Percentiles rank a stretch among this genome's conserved stretches.
These are phyloP conservation scores for Globisporangium nagaii DNA, from an alignment of 352 stramenopile genomes.

Conservation along the genomic window DNA sequence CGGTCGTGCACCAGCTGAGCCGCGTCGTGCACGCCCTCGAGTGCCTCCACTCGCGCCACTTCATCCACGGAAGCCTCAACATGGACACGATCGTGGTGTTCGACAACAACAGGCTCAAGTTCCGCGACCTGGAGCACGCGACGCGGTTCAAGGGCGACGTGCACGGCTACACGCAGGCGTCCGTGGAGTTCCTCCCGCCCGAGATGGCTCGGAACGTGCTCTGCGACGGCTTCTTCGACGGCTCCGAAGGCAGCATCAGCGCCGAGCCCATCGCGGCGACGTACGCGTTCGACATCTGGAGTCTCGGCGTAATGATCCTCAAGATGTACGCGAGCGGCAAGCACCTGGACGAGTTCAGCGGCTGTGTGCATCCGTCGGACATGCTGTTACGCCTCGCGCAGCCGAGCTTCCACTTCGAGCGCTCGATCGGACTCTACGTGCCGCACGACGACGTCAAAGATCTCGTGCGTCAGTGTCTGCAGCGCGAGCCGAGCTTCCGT, in stretches of 20 bases:
- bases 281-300: constrained; percentile 55
- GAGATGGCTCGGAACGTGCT: constrained; percentile 40
- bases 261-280: constrained; percentile 8
- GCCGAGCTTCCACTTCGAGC: constrained; percentile 30
- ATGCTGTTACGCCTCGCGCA: constrained; percentile 29
- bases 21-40: constrained; percentile 30
- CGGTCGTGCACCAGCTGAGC: constrained; percentile 28
- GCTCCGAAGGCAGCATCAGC: constrained; percentile 6
- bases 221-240: constrained; percentile 12
- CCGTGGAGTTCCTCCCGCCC: constrained; percentile 35
- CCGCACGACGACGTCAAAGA: constrained; percentile 36
- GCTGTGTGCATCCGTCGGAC: constrained; percentile 21
- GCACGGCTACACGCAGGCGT: constrained; percentile 4
- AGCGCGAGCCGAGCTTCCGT: constrained; percentile 25
- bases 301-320: constrained; percentile 48
- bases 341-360: constrained; percentile 43
- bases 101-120: constrained; percentile 35
- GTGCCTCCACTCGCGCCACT: constrained; percentile 36
- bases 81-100: constrained; percentile 34
- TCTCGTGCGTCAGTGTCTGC: constrained; percentile 35
- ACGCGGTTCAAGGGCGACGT: constrained; percentile 24
- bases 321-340: constrained; percentile 45
- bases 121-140: constrained; percentile 43
- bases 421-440: constrained; percentile 45
- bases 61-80: constrained; percentile 51